These are phyloP conservation scores for Mortierella sp. DNA, from an alignment of 371 early-diverging fungal genomes.

Conservation along the genomic window DNA sequence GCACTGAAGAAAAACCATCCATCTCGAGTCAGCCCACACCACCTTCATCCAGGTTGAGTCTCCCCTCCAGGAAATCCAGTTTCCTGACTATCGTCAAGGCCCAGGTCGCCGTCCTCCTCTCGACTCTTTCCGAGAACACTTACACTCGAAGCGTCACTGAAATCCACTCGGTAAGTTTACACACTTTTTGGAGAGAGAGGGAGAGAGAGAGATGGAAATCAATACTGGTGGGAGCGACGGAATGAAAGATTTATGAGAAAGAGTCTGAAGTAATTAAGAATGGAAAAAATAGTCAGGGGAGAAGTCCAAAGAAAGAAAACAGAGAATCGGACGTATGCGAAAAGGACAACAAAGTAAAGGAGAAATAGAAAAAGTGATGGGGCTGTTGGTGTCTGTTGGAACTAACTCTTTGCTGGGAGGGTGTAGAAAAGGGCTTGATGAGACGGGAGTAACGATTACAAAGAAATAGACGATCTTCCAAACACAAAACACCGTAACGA, in stretches of 20 bases:
- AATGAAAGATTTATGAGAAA: neutral
- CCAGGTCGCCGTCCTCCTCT: slow-evolving; percentile 69
- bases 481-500: neutral
- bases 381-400: neutral
- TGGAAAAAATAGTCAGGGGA: neutral
- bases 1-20: slow-evolving; percentile 57
- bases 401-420: neutral
- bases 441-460: neutral
- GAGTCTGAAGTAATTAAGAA: neutral
- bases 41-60: slow-evolving; percentile 54
- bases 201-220: too few species aligned
- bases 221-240: neutral
- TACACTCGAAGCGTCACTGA: slow-evolving; percentile 65
- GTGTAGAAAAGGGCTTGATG: neutral
- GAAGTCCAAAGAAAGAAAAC: neutral
- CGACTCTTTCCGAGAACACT: slow-evolving; percentile 68
- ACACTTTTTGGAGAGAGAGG: neutral
- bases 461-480: neutral
- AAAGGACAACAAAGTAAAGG: neutral
- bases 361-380: neutral
- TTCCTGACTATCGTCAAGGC: slow-evolving; percentile 75
- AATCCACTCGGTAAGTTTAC: slow-evolving; percentile 64
- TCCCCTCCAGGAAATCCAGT: slow-evolving; percentile 59
- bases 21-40: slow-evolving; percentile 53
- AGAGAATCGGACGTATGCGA: neutral